Evolutionary conservation across 2,329 filamentous ascomycete genomes (phyloP).

Genomic region (Ceratocystis harringtonii): DNA sequence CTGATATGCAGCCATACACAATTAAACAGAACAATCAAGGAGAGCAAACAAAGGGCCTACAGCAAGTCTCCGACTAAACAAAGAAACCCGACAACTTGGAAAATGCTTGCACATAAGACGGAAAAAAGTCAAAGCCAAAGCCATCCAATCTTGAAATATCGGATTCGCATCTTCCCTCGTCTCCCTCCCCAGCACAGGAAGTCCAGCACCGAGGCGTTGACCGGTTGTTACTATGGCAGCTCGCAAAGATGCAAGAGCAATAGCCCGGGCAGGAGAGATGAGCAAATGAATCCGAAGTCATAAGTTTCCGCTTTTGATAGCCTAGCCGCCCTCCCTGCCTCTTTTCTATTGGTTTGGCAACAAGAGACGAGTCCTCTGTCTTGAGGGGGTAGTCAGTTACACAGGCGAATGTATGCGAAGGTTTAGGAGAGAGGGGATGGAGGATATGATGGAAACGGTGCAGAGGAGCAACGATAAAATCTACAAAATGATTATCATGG

Average conservation of each 20-base stretch:
- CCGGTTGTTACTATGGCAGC: not conserved
- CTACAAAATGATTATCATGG: not conserved
- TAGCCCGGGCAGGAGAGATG: not conserved
- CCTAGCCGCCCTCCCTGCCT: too few species aligned
- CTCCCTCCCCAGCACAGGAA: too few species aligned
- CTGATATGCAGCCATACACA: not conserved
- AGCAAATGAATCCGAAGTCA: not conserved
- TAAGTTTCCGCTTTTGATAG: not conserved
- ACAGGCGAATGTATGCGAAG: not conserved
- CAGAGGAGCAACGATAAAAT: not conserved
- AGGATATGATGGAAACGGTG: too few species aligned
- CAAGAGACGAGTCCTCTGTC: not conserved
- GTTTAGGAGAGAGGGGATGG: not conserved
- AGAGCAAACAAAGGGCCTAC: not conserved
- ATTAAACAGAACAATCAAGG: not conserved
- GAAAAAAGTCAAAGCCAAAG: not conserved
- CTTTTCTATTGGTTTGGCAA: not conserved
- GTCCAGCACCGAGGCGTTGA: not conserved
- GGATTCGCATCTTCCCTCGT: not conserved
- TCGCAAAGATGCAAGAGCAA: not conserved
- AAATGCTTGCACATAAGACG: not conserved
- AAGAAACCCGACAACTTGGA: not conserved
- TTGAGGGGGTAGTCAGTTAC: not conserved
- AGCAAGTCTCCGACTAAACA: not conserved
- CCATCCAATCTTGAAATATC: conserved; percentile 1